Conservation (phyloP, 1,284 basidiomycete species). For the Golubevia pallescens region DNA sequence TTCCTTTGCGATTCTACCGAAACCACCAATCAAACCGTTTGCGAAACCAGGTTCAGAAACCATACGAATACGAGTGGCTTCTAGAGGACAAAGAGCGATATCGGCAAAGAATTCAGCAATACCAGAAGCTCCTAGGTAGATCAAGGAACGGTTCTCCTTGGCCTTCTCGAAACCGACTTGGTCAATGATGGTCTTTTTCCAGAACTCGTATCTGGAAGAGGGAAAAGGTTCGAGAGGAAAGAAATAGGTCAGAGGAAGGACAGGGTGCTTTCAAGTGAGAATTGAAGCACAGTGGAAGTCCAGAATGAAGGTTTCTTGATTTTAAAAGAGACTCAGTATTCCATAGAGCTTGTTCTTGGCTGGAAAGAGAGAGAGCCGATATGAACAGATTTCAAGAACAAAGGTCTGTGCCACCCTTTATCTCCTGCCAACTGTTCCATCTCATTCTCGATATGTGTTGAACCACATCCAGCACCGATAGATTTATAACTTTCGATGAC, state of each 20-base stretch:
- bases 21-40: conserved; percentile 58
- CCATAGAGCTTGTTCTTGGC: no score
- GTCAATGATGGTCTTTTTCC: conserved; percentile 61
- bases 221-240: neutral
- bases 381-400: no score
- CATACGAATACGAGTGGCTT: conserved; percentile 64
- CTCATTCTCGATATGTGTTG: no score
- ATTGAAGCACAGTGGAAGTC: no score
- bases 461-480: no score
- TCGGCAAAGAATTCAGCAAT: conserved; percentile 64
- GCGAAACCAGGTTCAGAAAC: conserved; percentile 63
- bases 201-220: conserved; percentile 53
- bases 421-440: no score
- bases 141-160: conserved; percentile 54
- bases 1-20: conserved; percentile 52
- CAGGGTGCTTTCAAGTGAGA: no score
- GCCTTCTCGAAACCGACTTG: conserved; percentile 57
- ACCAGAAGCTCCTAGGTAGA: conserved; percentile 61
- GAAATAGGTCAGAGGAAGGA: neutral
- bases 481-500: no score
- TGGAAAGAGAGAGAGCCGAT: no score
- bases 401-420: no score
- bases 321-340: no score
- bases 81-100: conserved; percentile 64
- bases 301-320: no score